These are phyloP conservation scores for Tolypocladium inflatum DNA, from an alignment of 2,329 filamentous ascomycete genomes.

Conservation along the genomic window DNA sequence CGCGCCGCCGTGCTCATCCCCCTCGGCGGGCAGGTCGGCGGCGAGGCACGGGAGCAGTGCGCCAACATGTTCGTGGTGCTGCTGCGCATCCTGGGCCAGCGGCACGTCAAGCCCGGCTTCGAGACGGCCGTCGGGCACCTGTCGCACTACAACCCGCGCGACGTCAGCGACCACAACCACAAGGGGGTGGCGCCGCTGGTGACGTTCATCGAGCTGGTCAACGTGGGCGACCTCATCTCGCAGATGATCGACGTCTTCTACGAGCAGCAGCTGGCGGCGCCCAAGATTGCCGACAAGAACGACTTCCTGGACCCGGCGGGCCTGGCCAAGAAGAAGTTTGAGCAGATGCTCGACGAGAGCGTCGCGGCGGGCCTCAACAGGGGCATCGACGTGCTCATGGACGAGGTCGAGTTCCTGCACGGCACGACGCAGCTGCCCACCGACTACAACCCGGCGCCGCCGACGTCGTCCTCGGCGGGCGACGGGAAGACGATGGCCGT, in stretches of 20 bases:
- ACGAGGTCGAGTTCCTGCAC: constrained; percentile 92
- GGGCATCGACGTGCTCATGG: constrained; percentile 96
- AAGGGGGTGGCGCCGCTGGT: constrained; percentile 81
- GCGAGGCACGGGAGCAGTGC: constrained; percentile 81
- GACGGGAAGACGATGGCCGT: constrained; percentile 19
- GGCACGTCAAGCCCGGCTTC: constrained; percentile 88
- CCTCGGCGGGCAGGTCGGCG: constrained; percentile 70
- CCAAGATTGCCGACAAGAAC: constrained; percentile 79
- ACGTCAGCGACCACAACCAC: constrained; percentile 63
- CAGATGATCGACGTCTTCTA: constrained; percentile 99
- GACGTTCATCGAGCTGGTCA: constrained; percentile 93
- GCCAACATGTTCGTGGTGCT: constrained; percentile 79
- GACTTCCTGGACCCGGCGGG: constrained; percentile 90
- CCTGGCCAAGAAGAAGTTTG: constrained; percentile 95
- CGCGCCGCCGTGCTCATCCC: constrained; percentile 74
- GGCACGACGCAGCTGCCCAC: constrained; percentile 77
- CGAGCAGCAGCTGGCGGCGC: constrained; percentile 79
- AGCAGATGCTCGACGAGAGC: constrained; percentile 96
- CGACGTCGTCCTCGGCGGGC: constrained; percentile 12
- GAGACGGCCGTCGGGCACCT: constrained; percentile 87
- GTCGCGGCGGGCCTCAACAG: constrained; percentile 94
- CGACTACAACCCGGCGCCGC: constrained; percentile 72
- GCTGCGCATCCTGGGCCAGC: constrained; percentile 72
- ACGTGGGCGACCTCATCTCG: constrained; percentile 93
- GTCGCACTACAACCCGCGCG: constrained; percentile 81